These are phyloP conservation scores for Stellera chamaejasme DNA, from an alignment of 345 rosid species.

Conservation along the genomic window DNA sequence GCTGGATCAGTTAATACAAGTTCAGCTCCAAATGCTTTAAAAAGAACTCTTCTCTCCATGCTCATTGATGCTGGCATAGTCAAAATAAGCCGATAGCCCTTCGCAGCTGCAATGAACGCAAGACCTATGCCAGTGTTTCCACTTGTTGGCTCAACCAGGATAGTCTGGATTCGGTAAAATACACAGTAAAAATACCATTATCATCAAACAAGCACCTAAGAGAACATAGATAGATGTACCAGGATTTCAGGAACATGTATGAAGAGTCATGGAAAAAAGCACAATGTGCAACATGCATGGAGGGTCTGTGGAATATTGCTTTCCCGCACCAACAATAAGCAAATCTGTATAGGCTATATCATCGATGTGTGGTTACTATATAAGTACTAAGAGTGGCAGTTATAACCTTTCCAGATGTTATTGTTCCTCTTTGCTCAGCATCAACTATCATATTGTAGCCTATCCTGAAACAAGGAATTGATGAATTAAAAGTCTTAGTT, in stretches of 20 bases:
- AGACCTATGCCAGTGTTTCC: constrained; percentile 95
- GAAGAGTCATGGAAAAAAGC: too few relatives aligned
- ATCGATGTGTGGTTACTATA: too few relatives aligned
- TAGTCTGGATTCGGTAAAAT: constrained; percentile 30
- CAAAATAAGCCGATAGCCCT: constrained; percentile 62
- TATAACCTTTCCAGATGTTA: constrained; percentile 79
- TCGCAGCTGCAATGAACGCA: constrained; percentile 79
- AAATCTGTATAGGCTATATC: too few relatives aligned
- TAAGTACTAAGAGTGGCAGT: background rate
- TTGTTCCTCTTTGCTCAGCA: constrained; percentile 76
- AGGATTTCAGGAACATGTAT: background rate
- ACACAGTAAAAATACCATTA: too few relatives aligned
- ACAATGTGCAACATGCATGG: too few relatives aligned
- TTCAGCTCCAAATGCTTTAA: constrained; percentile 89
- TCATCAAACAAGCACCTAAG: background rate
- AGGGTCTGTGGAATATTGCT: too few relatives aligned
- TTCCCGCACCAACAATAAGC: too few relatives aligned
- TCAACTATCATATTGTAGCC: constrained; percentile 84
- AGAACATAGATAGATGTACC: background rate
- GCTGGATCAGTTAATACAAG: constrained; percentile 73
- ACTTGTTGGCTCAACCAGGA: constrained; percentile 84
- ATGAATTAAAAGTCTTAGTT: background rate
- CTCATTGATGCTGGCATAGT: constrained; percentile 84
- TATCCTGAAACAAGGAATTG: constrained; percentile 43
- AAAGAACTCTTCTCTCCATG: constrained; percentile 78